These are phyloP conservation scores for Trametes maxima DNA, from an alignment of 768 basidiomycete species.

Conservation along the genomic window DNA sequence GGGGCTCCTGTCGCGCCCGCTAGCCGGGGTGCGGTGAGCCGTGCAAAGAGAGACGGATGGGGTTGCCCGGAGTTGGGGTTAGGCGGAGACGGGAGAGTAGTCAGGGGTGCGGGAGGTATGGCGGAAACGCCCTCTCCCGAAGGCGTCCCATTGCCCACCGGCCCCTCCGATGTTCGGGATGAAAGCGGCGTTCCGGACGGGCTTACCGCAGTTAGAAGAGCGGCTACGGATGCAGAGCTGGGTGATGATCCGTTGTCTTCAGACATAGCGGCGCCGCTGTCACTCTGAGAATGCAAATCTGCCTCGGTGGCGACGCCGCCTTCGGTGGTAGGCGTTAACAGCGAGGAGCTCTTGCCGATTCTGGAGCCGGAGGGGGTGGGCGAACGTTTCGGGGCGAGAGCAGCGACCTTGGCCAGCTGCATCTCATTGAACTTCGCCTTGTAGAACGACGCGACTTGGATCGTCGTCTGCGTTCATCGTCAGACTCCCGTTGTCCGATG, in stretches of 20 bases:
- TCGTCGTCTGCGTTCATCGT: constrained; percentile 46
- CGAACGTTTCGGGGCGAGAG: constrained; percentile 45
- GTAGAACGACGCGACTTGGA: constrained; percentile 59
- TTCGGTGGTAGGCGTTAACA: constrained; percentile 13
- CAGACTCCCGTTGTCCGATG: constrained; percentile 5
- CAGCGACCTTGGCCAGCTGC: constrained; percentile 44
- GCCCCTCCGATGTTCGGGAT: not conserved
- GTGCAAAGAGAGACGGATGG: constrained; percentile 9
- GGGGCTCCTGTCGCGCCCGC: not conserved
- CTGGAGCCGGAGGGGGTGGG: constrained; percentile 20
- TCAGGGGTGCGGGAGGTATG: constrained; percentile 6
- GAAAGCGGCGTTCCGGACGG: not conserved
- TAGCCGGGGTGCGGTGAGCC: not conserved
- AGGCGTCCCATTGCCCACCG: not conserved
- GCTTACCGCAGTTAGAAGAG: not conserved
- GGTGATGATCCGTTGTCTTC: not conserved
- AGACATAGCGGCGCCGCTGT: constrained; percentile 1
- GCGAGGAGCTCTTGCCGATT: not conserved
- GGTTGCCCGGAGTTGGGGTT: constrained; percentile 30
- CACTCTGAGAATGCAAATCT: not conserved
- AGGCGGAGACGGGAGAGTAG: constrained; percentile 29
- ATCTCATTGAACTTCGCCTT: constrained; percentile 45
- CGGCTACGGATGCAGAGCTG: not conserved
- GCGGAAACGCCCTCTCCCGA: not conserved
- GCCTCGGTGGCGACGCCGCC: not conserved